A percentile compares a stretch with the other conserved stretches of the same genome.
phyloP scores from a whole-genome alignment of 2,329 filamentous ascomycete genomes.

The Graphilbum sp. region DNA sequence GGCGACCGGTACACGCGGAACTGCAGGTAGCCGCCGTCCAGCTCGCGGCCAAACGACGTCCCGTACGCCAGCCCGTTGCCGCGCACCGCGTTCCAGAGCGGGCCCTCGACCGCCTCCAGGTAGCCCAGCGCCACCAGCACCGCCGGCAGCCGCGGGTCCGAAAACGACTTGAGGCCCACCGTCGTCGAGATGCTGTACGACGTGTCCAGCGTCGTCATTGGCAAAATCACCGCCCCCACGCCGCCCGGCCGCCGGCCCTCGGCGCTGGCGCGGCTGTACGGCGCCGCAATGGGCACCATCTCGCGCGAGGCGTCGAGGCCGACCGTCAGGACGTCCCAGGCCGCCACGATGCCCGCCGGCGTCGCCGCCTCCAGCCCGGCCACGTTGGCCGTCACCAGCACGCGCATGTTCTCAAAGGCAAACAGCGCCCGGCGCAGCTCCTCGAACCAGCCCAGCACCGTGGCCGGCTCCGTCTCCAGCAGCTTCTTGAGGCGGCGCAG shows the following conservation, averaged over 20 bases:
- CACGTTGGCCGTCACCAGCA: slow-evolving; percentile 71
- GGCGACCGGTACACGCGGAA: slow-evolving; percentile 85
- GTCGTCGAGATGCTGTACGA: slow-evolving; percentile 70
- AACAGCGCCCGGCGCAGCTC: slow-evolving; percentile 61
- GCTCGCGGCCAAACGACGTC: slow-evolving; percentile 58
- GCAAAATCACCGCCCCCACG: slow-evolving; percentile 60
- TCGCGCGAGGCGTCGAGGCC: slow-evolving; percentile 27
- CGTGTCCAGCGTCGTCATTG: slow-evolving; percentile 84
- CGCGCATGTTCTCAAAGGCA: slow-evolving; percentile 68
- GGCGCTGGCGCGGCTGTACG: slow-evolving; percentile 53
- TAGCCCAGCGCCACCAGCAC: slow-evolving; percentile 81
- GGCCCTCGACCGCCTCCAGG: slow-evolving; percentile 84
- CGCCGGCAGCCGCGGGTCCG: slow-evolving; percentile 63
- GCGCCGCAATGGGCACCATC: slow-evolving; percentile 55
- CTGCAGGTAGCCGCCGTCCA: slow-evolving; percentile 64
- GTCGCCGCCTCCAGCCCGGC: slow-evolving; percentile 50
- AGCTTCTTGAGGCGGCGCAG: slow-evolving; percentile 72
- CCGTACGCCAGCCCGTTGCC: slow-evolving; percentile 91
- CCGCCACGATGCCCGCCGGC: slow-evolving; percentile 30
- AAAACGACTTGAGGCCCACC: slow-evolving; percentile 57
- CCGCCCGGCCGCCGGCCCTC: slow-evolving; percentile 62
- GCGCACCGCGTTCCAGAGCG: slow-evolving; percentile 83
- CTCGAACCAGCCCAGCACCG: slow-evolving; percentile 63
- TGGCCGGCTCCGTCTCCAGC: slow-evolving; percentile 57
- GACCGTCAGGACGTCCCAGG: slow-evolving; percentile 54